phyloP scores from a whole-genome alignment of 2,329 filamentous ascomycete species.

The Cladosporium phlei region DNA sequence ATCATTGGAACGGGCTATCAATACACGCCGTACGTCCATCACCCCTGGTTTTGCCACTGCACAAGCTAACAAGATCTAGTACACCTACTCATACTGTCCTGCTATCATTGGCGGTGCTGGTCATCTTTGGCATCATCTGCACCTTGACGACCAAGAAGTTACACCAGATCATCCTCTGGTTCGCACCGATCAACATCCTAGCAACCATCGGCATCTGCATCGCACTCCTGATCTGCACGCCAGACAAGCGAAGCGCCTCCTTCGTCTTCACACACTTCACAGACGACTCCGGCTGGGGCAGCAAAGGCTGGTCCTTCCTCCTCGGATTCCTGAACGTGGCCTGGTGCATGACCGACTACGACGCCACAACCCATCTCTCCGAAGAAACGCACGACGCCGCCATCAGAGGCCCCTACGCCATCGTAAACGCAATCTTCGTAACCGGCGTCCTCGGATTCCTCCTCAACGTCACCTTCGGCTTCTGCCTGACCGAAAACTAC shows the following conservation, averaged over 20 bases:
- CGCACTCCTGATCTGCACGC: slow-evolving; percentile 54
- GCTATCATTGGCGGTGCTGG: slow-evolving; percentile 52
- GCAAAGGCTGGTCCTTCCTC: slow-evolving; percentile 53
- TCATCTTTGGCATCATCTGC: slow-evolving; percentile 55
- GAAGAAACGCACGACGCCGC: slow-evolving; percentile 51
- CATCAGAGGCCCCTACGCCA: slow-evolving; percentile 52
- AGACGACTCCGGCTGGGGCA: slow-evolving; percentile 50
- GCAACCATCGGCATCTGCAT: slow-evolving; percentile 59
- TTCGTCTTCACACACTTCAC: slow-evolving; percentile 53
- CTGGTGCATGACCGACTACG: slow-evolving; percentile 59
- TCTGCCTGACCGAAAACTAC: slow-evolving; percentile 49
- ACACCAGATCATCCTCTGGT: slow-evolving; percentile 59
- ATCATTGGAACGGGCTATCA: slow-evolving; percentile 48
- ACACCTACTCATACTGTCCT: slow-evolving; percentile 56
- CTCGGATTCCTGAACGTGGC: slow-evolving; percentile 57
- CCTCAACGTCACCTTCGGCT: slow-evolving; percentile 56
- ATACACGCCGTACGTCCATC: slow-evolving; percentile 51
- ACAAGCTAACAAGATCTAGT: slow-evolving; percentile 33
- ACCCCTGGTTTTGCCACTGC: not conserved
- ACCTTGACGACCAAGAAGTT: slow-evolving; percentile 58
- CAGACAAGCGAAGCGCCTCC: slow-evolving; percentile 47
- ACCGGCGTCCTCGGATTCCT: slow-evolving; percentile 54
- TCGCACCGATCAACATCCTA: slow-evolving; percentile 61
- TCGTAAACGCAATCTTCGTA: slow-evolving; percentile 52
- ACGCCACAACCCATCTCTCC: slow-evolving; percentile 45